Base-by-base conservation (phyloP, 768 basidiomycete species). In the Boletus sp. region DNA sequence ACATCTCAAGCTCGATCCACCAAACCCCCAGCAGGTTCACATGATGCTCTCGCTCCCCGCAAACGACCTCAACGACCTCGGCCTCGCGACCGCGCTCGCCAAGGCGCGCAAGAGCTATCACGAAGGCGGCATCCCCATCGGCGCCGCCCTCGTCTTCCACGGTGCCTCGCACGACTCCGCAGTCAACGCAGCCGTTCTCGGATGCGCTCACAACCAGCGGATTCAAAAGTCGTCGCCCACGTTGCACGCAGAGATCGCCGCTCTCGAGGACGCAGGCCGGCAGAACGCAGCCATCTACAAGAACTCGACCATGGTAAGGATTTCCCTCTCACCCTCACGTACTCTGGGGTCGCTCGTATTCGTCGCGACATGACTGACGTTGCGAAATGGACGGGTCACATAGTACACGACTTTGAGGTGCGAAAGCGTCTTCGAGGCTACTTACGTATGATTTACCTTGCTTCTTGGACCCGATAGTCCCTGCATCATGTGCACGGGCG, bases 51-150 rank as follows among this genome's bases (percentile, higher is more conserved):
- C 24, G 14, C 42, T 7, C 7, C 9, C 12, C 49, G 12, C 28
- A 18, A 39, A 46, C 55, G 50, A 56, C 39, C 40, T 68, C 40
- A 72, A 76, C 57, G 64, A 51, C 1, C 59, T 75, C 33, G 75
- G 74, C 36, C 59, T 75, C 29, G 56, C 66, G 28, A 66, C 64
- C 7, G 76, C 76, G 5, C 57, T 74, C 47, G 64, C 58, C 4
- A 76, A 85, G 59, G 85, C 82, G 0, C 65, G 66, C 33, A 75
- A 76, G 50, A 78, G 83, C 53, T 75, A 75, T 40, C 63, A 55
- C 0, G 79, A 86, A 57, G 82, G 83, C 1, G 85, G 86, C 0
- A 75, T 86, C n/a, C 84, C 85, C 11, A 87, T 87, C 59, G 85
- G 86, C 11, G 79, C 81, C 4, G 78, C 76, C 1, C 71, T 86